phyloP scores from a whole-genome alignment of 2,329 filamentous ascomycete genomes.

The Epichloe uncinata region DNA sequence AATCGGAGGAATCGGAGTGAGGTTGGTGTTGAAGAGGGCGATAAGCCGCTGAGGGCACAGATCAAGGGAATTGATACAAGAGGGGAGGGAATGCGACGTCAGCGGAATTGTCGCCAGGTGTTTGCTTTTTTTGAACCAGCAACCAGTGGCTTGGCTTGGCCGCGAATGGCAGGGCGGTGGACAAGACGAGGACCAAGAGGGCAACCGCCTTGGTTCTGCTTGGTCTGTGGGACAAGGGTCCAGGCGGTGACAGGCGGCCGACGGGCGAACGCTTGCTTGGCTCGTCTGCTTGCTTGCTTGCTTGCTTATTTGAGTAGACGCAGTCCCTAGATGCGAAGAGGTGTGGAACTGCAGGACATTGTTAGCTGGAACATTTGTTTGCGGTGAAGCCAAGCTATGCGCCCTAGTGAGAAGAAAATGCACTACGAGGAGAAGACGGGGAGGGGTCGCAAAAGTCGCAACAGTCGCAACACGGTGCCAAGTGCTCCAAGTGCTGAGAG shows the following conservation, averaged over 20 bases:
- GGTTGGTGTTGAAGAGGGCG: background rate
- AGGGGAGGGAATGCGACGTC: constrained; percentile 7
- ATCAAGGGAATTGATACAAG: background rate
- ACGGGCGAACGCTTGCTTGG: background rate
- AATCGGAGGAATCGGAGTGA: background rate
- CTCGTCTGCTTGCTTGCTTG: background rate
- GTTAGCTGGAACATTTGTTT: constrained; percentile 1
- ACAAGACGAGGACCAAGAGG: background rate
- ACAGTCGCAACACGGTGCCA: too few species aligned
- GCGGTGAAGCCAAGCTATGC: background rate
- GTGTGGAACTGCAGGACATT: background rate
- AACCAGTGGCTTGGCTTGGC: background rate
- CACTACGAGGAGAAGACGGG: too few species aligned
- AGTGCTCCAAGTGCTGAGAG: too few species aligned
- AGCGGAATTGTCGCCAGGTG: constrained; percentile 5
- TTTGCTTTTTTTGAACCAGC: constrained; percentile 1
- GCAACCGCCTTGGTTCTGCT: background rate
- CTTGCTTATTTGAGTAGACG: background rate
- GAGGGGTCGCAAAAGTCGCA: too few species aligned
- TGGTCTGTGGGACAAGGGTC: constrained; percentile 4
- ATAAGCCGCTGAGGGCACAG: constrained; percentile 1
- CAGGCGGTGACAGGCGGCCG: constrained; percentile 12
- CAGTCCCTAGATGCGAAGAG: background rate
- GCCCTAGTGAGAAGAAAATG: background rate
- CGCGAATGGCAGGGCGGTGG: background rate